phyloP scores from a whole-genome alignment of 768 basidiomycete species.

The Suillus ampliporus region DNA sequence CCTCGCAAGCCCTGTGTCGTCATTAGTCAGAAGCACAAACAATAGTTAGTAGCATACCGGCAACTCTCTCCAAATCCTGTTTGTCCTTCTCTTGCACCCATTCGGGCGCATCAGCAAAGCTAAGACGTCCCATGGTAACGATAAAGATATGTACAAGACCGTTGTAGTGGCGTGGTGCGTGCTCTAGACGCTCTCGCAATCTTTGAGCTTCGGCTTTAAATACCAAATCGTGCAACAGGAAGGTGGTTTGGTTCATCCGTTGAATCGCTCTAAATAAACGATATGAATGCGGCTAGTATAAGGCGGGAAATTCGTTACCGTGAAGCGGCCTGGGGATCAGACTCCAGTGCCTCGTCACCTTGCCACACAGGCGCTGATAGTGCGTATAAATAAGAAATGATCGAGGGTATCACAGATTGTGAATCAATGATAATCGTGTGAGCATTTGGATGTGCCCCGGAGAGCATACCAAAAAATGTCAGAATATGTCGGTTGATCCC shows the following conservation, averaged over 20 bases:
- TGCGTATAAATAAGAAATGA: constrained; percentile 60
- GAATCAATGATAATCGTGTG: constrained; percentile 50
- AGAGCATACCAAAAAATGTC: constrained; percentile 46
- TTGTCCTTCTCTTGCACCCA: constrained; percentile 54
- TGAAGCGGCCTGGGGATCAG: constrained; percentile 37
- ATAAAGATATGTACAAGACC: constrained; percentile 73
- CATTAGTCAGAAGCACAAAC: constrained; percentile 12
- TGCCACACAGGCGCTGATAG: constrained; percentile 70
- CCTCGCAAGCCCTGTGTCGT: constrained; percentile 55
- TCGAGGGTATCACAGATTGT: constrained; percentile 63
- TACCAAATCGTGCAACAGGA: constrained; percentile 69
- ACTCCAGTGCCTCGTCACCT: constrained; percentile 52
- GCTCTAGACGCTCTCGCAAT: constrained; percentile 63
- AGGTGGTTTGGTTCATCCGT: constrained; percentile 55
- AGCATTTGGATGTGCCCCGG: constrained; percentile 45
- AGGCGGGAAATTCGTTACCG: constrained; percentile 24
- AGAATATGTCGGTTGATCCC: constrained; percentile 44
- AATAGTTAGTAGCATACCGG: constrained; percentile 45
- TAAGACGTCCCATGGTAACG: constrained; percentile 77
- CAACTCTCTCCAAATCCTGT: constrained; percentile 48
- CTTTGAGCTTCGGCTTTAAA: constrained; percentile 55
- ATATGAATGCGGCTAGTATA: not conserved
- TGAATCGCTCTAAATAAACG: constrained; percentile 50
- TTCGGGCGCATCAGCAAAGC: constrained; percentile 68
- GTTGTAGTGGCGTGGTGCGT: constrained; percentile 61